A percentile compares a stretch with the other conserved stretches of the same genome.
These are phyloP conservation scores for Westerdykella ornata DNA, from an alignment of 2,329 filamentous ascomycete genomes.

Conservation along the genomic window DNA sequence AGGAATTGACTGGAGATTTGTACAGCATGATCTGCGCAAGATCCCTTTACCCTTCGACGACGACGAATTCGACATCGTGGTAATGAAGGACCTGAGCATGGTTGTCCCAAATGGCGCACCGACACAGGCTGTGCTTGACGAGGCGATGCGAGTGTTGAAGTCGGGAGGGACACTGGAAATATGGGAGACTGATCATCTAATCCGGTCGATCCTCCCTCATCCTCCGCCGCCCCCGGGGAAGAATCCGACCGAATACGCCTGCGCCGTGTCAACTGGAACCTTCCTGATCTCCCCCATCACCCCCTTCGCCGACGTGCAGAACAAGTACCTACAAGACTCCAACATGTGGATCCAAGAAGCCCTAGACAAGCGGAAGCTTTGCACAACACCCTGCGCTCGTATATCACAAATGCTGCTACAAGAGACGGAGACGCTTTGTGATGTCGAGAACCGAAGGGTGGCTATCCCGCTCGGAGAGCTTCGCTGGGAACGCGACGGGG, in stretches of 20 bases:
- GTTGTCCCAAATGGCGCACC: conserved; percentile 53
- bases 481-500: conserved; percentile 75
- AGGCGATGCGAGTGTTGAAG: conserved; percentile 68
- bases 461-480: conserved; percentile 83
- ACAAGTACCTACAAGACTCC: conserved; percentile 74
- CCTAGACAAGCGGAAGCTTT: conserved; percentile 63
- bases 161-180: conserved; percentile 76
- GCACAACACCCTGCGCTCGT: conserved; percentile 69
- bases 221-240: conserved; percentile 54
- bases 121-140: conserved; percentile 56
- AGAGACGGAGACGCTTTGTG: conserved; percentile 64
- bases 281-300: conserved; percentile 80
- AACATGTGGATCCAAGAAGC: conserved; percentile 76
- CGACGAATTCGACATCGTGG: conserved; percentile 78
- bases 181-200: conserved; percentile 81
- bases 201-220: conserved; percentile 77
- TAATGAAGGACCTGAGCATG: conserved; percentile 76
- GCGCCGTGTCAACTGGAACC: conserved; percentile 64
- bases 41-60: conserved; percentile 70
- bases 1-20: conserved; percentile 80
- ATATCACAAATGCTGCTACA: conserved; percentile 73
- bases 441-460: conserved; percentile 66
- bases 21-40: conserved; percentile 76
- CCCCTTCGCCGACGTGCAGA: conserved; percentile 71
- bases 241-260: conserved; percentile 56